phyloP scores from a whole-genome alignment of 2,329 filamentous ascomycete genomes.

The Colletotrichum tropicicola region DNA sequence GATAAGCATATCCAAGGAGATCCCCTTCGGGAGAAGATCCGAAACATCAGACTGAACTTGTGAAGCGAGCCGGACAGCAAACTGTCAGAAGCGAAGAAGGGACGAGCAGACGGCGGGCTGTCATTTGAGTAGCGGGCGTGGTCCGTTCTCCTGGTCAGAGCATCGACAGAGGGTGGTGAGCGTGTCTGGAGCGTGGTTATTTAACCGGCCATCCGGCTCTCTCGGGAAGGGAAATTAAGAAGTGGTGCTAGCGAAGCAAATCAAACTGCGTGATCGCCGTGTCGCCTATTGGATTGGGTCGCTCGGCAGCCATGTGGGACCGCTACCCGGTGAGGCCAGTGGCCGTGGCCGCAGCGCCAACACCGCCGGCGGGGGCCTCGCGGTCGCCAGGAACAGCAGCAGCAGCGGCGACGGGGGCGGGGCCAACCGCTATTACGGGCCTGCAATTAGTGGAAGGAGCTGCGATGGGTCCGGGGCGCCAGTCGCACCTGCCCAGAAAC shows the following conservation, averaged over 20 bases:
- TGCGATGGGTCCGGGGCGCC: conserved; percentile 7
- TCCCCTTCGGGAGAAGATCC: conserved; percentile 14
- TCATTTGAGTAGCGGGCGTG: conserved; percentile 14
- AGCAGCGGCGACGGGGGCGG: conserved; percentile 3
- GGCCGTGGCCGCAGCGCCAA: no score
- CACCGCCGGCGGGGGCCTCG: no score
- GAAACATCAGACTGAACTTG: conserved; percentile 21
- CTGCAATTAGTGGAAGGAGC: conserved; percentile 24
- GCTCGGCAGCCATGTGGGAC: no score
- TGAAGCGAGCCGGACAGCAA: conserved; percentile 1
- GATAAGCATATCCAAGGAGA: conserved; percentile 20
- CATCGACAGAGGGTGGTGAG: no score
- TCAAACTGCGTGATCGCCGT: conserved; percentile 3
- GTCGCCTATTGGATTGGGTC: not conserved
- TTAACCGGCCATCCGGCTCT: not conserved
- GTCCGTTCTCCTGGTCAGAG: not conserved
- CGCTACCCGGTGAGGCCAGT: conserved; percentile 5
- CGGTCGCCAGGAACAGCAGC: not conserved
- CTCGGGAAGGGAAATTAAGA: conserved; percentile 10
- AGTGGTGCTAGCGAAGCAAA: conserved; percentile 4
- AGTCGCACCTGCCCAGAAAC: no score
- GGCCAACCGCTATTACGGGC: conserved; percentile 5
- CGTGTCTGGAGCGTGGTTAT: not conserved
- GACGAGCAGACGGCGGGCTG: conserved; percentile 18
- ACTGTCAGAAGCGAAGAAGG: conserved; percentile 17